These are phyloP conservation scores for Xylaria palmicola DNA, from an alignment of 495 filamentous ascomycete species.

Conservation along the genomic window DNA sequence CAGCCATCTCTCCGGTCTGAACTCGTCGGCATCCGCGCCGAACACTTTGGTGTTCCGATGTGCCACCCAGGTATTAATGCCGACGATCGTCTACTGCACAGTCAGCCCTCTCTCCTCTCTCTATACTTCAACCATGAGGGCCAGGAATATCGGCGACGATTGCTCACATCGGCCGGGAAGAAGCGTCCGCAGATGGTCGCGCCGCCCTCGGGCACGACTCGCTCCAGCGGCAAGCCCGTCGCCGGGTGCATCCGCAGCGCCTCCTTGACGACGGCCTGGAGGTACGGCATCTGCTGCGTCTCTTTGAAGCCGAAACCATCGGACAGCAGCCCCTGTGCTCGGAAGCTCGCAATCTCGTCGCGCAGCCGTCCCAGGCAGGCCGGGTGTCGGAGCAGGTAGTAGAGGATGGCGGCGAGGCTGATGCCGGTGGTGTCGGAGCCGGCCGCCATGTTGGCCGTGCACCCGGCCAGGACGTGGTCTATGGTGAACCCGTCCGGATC, in stretches of 20 bases:
- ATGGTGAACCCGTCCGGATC: conserved; percentile 51
- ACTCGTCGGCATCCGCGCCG: conserved; percentile 41
- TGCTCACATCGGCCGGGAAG: conserved; percentile 52
- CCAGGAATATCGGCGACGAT: conserved; percentile 16
- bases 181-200: conserved; percentile 48
- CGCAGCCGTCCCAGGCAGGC: conserved; percentile 37
- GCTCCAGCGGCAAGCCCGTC: conserved; percentile 53
- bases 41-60: conserved; percentile 51
- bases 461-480: conserved; percentile 48
- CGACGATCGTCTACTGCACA: conserved; percentile 47
- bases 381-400: conserved; percentile 47
- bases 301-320: conserved; percentile 44
- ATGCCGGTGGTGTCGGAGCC: conserved; percentile 59
- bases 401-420: conserved; percentile 49
- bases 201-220: conserved; percentile 57
- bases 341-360: conserved; percentile 34
- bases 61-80: conserved; percentile 56
- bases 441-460: conserved; percentile 50
- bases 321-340: background rate
- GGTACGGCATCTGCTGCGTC: conserved; percentile 55
- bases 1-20: conserved; percentile 51
- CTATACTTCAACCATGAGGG: no score
- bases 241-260: conserved; percentile 59
- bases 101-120: conserved; percentile 34
- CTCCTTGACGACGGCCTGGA: conserved; percentile 67